Conservation (phyloP, 495 filamentous ascomycete species). For the Hypoxylon lienhwacheense region DNA sequence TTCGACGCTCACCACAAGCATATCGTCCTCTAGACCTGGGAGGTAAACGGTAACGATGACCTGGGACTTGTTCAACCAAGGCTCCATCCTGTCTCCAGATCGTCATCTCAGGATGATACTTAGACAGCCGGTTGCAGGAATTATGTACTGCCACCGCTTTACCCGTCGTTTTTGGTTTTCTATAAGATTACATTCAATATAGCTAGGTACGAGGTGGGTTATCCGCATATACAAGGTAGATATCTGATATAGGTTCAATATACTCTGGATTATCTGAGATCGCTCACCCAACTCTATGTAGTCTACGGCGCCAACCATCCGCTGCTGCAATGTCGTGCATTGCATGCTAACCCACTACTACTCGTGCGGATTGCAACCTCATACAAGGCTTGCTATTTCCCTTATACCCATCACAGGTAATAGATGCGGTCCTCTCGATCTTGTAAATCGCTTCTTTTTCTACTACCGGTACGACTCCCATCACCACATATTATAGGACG, state of each 20-base stretch:
- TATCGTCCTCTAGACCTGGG: conserved; percentile 2
- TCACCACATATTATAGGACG: conserved; percentile 22
- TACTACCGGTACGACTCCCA: conserved; percentile 20
- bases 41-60: conserved; percentile 28
- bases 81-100: conserved; percentile 24
- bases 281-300: conserved; percentile 30
- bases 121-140: conserved; percentile 17
- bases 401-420: conserved; percentile 34
- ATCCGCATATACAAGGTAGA: conserved; percentile 20
- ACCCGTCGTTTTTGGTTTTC: conserved; percentile 16
- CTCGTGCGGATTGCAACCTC: conserved; percentile 32
- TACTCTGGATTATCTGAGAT: conserved; percentile 30
- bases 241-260: conserved; percentile 23
- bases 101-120: conserved; percentile 10
- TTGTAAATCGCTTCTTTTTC: conserved; percentile 28
- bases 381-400: conserved; percentile 32
- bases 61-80: conserved; percentile 16
- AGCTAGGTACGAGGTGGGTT: conserved; percentile 11
- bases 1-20: conserved; percentile 9
- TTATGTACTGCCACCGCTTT: conserved; percentile 20
- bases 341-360: conserved; percentile 29
- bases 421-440: conserved; percentile 17
- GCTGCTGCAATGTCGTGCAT: conserved; percentile 33
- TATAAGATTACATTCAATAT: conserved; percentile 7
- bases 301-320: conserved; percentile 32